These are phyloP conservation scores for Amanita pallidorosea DNA, from an alignment of 768 basidiomycete genomes.

Conservation along the genomic window DNA sequence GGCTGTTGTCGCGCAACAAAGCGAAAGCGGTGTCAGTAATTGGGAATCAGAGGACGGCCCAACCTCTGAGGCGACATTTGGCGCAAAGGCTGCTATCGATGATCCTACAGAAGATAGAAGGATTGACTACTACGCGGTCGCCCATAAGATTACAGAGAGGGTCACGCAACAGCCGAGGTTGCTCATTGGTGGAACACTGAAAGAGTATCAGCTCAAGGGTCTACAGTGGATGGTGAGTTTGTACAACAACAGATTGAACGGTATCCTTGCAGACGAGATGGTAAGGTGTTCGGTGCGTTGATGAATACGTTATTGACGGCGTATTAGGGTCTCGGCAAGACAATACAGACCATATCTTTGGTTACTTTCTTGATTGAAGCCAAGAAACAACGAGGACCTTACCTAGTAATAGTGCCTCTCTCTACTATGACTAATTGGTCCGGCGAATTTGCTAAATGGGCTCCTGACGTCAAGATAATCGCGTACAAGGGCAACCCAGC, in stretches of 20 bases:
- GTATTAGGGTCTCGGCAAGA: constrained; percentile 83
- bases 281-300: constrained; percentile 22
- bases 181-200: constrained; percentile 80
- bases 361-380: constrained; percentile 87
- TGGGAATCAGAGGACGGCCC: constrained; percentile 64
- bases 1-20: constrained; percentile 89
- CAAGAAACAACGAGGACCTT: constrained; percentile 88
- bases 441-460: constrained; percentile 96
- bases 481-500: constrained; percentile 90
- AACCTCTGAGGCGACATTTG: constrained; percentile 83
- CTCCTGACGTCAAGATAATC: constrained; percentile 66
- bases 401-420: constrained; percentile 90
- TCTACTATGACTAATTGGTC: constrained; percentile 98
- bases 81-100: constrained; percentile 64
- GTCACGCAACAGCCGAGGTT: constrained; percentile 62
- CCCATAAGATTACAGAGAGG: constrained; percentile 86
- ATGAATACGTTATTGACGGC: constrained; percentile 7
- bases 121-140: constrained; percentile 94
- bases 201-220: constrained; percentile 92
- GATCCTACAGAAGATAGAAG: constrained; percentile 52
- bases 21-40: constrained; percentile 34
- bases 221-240: constrained; percentile 98
- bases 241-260: constrained; percentile 93
- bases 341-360: constrained; percentile 92
- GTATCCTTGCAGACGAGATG: constrained; percentile 95